These are phyloP conservation scores for Mycena maculata DNA, from an alignment of 768 basidiomycete genomes.

Conservation along the genomic window DNA sequence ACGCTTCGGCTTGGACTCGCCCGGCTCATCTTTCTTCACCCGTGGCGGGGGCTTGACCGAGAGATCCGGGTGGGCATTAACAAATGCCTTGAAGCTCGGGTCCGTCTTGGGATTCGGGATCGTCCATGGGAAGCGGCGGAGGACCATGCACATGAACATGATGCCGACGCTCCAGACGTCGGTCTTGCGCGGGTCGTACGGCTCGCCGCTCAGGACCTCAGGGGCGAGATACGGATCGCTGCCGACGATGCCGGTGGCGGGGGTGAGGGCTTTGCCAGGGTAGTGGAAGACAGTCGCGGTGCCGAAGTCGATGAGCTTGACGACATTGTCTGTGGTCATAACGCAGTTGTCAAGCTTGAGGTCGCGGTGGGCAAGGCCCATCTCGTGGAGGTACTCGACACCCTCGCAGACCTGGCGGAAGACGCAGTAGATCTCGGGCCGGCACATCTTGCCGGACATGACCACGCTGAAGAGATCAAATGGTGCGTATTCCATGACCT, in stretches of 20 bases:
- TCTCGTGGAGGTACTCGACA: conserved; percentile 96
- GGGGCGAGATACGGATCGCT: conserved; percentile 99
- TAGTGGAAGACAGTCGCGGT: conserved; percentile 99
- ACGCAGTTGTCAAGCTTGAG: conserved; percentile 99
- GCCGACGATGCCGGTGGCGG: conserved; percentile 93
- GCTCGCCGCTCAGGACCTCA: conserved; percentile 84
- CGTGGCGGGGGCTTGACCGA: conserved; percentile 60
- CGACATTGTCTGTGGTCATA: conserved; percentile 94
- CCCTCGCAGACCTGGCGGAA: conserved; percentile 99
- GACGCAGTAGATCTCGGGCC: conserved; percentile 98
- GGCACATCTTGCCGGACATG: conserved; percentile 99
- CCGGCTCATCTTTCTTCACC: conserved; percentile 33
- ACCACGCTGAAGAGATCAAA: conserved; percentile 99
- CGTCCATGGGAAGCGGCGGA: conserved; percentile 98
- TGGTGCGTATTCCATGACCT: conserved; percentile 99
- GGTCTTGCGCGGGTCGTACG: conserved; percentile 95
- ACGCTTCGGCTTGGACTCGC: conserved; percentile 41
- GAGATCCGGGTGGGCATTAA: conserved; percentile 93
- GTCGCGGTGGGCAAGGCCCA: conserved; percentile 98
- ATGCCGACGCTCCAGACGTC: conserved; percentile 99
- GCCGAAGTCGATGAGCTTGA: conserved; percentile 99
- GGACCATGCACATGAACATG: conserved; percentile 99
- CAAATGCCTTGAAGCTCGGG: conserved; percentile 90
- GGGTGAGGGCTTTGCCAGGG: conserved; percentile 84
- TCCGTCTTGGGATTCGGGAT: conserved; percentile 96